A percentile compares a stretch with the other conserved stretches of the same genome.
phyloP scores from a whole-genome alignment of 805 yeast genomes.

The Nakazawaea ambrosiae region DNA sequence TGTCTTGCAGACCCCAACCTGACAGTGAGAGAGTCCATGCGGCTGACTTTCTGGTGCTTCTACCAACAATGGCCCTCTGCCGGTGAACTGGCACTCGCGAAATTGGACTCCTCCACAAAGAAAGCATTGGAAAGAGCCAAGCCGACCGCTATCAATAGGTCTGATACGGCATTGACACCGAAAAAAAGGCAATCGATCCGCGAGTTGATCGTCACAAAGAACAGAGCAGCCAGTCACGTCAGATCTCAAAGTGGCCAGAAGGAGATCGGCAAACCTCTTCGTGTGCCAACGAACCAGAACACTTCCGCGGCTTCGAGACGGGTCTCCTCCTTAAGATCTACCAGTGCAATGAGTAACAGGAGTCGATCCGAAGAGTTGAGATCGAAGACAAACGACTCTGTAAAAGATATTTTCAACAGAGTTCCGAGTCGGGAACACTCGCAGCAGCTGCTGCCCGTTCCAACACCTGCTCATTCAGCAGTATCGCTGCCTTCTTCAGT shows the following conservation, averaged over 20 bases:
- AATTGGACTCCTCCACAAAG: conserved; percentile 37
- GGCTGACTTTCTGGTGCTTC: conserved; percentile 69
- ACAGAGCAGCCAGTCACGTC: conserved; percentile 27
- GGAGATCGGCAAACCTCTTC: background rate
- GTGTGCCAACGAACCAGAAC: conserved; percentile 1
- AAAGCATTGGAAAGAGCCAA: conserved; percentile 58
- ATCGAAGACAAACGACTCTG: background rate
- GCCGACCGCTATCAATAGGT: conserved; percentile 30
- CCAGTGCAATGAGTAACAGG: background rate
- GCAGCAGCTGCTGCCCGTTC: background rate
- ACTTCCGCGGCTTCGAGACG: conserved; percentile 1
- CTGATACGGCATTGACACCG: conserved; percentile 13
- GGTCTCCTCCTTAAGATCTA: conserved; percentile 1
- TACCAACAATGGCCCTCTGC: conserved; percentile 44
- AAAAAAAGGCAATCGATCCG: conserved; percentile 37
- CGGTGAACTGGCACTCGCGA: conserved; percentile 32
- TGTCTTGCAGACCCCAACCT: conserved; percentile 78
- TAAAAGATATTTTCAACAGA: conserved; percentile 3
- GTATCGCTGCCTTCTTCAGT: too few species aligned
- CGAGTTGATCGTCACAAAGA: conserved; percentile 38
- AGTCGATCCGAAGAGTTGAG: background rate
- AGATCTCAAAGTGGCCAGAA: background rate
- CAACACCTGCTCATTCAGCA: too few species aligned
- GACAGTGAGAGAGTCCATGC: conserved; percentile 66
- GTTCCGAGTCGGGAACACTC: background rate